Evolutionary conservation across 2,329 filamentous ascomycete species (phyloP), one percentile per base, ranked within the genome.

Genomic region (Dactylellina leptospora): DNA sequence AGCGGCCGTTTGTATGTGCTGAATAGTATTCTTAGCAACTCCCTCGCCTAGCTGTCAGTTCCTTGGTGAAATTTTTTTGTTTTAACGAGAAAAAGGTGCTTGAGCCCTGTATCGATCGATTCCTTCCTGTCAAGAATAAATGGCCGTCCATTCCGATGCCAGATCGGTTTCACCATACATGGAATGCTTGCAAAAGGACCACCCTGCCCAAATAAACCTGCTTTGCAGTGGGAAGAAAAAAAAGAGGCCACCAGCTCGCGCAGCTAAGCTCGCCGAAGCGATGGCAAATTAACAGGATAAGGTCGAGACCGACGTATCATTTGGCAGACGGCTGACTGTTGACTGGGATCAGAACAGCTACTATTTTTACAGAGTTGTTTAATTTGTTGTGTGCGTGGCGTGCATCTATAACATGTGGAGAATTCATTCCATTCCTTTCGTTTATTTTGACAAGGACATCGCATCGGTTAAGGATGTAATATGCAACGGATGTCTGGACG

Each of bases 321-420:
- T 66, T 53, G 51, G 51, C 53, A 66, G 44, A 72, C 59, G 66
- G 66, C 58, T 71, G 66, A 71, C 56, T 48, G 28, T 30, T 40
- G 55, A 44, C 68, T 53, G 53, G 68, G 68, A 55, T 72, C 44
- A 38, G 20, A 18, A 18, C 44, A 56, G 50, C 56, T 72, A 36
- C 68, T 72, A 72, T 72, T 72, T 72, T 72, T 60, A 72, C 47
- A 33, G 53, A 63, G 51, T 22, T 38, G 44, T 72, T 64, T 72
- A 64, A 72, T 72, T 72, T 72, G 66, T 42, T 56, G 50, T 48
- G 64, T 56, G 66, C 50, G 56, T 62, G 56, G 64, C 36, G 58
- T 61, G 58, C 56, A 36, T 59, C 45, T 45, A 48, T 53, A 53
- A 50, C 25, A 42, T 72, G 59, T 60, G 59, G 68, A 58, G 59